Conservation (phyloP, 2,329 filamentous ascomycete genomes). For the Microascus cirrosus region DNA sequence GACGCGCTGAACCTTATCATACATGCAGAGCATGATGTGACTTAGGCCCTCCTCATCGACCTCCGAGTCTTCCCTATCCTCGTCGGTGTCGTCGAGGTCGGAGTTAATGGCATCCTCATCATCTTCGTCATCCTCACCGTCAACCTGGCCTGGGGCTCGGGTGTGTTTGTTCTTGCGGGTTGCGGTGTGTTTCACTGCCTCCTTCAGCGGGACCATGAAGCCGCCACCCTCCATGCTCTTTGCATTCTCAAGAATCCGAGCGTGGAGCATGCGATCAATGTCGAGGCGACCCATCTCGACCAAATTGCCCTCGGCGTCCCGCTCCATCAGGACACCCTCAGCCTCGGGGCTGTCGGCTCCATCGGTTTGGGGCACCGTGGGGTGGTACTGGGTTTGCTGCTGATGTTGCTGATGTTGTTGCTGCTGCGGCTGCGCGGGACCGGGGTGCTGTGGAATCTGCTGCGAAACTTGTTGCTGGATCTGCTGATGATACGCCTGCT, state of each 20-base stretch:
- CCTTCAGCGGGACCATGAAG: slow-evolving; percentile 60
- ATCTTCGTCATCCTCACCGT: slow-evolving; percentile 46
- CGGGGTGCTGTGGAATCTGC: slow-evolving; percentile 16
- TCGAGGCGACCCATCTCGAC: slow-evolving; percentile 47
- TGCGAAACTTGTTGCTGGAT: slow-evolving; percentile 18
- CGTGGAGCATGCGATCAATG: slow-evolving; percentile 59
- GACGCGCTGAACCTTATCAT: slow-evolving; percentile 96
- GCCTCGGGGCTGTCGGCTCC: slow-evolving; percentile 51
- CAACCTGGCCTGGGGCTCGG: slow-evolving; percentile 32
- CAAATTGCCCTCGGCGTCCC: slow-evolving; percentile 39
- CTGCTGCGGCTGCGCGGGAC: slow-evolving; percentile 9
- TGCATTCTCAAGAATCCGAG: slow-evolving; percentile 53
- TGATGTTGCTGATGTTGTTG: slow-evolving; percentile 16
- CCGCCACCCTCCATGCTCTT: slow-evolving; percentile 64
- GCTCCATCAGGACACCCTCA: slow-evolving; percentile 47
- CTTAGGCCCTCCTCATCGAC: slow-evolving; percentile 76
- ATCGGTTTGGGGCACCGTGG: slow-evolving; percentile 51
- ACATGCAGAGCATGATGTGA: slow-evolving; percentile 96
- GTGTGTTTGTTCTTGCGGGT: slow-evolving; percentile 13
- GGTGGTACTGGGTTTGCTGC: slow-evolving; percentile 15
- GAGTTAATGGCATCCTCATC: slow-evolving; percentile 98
- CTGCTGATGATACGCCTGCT: slow-evolving; percentile 9
- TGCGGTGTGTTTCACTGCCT: slow-evolving; percentile 22
- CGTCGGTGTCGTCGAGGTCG: slow-evolving; percentile 89
- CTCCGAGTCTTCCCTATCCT: slow-evolving; percentile 71